Evolutionary conservation across 1,139 yeast species (phyloP).

Genomic region (Hyphopichia wangnamkhiaoensis): DNA sequence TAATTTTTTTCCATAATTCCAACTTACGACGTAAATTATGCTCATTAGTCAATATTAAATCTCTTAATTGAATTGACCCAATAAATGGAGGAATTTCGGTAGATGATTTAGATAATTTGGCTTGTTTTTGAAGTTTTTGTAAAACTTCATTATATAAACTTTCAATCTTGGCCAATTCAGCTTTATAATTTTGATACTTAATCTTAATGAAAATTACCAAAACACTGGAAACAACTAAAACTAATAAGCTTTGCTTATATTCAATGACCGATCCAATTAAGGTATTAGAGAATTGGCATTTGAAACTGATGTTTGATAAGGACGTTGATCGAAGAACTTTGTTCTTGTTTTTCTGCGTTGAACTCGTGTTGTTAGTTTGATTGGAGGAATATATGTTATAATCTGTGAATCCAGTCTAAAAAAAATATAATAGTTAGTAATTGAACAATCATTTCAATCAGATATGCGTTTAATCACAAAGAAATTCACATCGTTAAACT

Average conservation of each 20-base stretch:
- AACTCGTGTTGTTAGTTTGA: constrained; percentile 31
- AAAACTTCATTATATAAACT: constrained; percentile 46
- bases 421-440: constrained; percentile 19
- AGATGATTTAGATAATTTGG: constrained; percentile 23
- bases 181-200: constrained; percentile 33
- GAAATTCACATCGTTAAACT: no score
- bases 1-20: constrained; percentile 65
- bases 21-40: constrained; percentile 44
- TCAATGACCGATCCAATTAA: constrained; percentile 49
- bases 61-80: constrained; percentile 78
- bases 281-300: constrained; percentile 61
- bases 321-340: constrained; percentile 73
- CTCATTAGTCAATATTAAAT: constrained; percentile 56
- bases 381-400: constrained; percentile 23
- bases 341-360: constrained; percentile 32
- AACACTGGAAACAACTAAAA: constrained; percentile 20
- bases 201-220: constrained; percentile 24
- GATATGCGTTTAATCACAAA: no score
- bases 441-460: not conserved
- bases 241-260: constrained; percentile 39
- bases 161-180: constrained; percentile 32
- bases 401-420: constrained; percentile 34
- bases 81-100: constrained; percentile 45
- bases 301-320: constrained; percentile 61
- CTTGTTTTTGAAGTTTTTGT: constrained; percentile 45